These are phyloP conservation scores for Plenodomus lindquistii DNA, from an alignment of 2,329 filamentous ascomycete species.

Conservation along the genomic window DNA sequence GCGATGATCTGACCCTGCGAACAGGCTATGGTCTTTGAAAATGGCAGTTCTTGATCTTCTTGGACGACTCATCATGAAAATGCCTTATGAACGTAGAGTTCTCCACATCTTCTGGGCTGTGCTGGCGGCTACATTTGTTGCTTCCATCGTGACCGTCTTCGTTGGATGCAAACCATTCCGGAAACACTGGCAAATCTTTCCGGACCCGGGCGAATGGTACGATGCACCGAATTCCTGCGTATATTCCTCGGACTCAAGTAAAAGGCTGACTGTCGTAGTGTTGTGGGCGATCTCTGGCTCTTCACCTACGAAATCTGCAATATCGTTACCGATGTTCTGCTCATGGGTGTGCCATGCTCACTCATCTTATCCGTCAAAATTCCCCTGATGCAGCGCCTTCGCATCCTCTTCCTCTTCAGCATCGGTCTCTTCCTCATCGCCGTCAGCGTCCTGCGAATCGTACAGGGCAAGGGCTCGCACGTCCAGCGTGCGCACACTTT, in stretches of 20 bases:
- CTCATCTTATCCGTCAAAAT: constrained; percentile 16
- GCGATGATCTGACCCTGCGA: not conserved
- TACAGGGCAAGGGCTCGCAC: constrained; percentile 12
- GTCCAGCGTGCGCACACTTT: constrained; percentile 17
- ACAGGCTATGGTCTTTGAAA: constrained; percentile 21
- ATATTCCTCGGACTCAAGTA: not conserved
- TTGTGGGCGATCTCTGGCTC: constrained; percentile 24
- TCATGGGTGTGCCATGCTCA: constrained; percentile 17
- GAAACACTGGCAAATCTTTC: constrained; percentile 18
- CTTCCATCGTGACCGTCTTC: constrained; percentile 16
- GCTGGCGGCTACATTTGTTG: constrained; percentile 13
- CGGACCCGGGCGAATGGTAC: constrained; percentile 22
- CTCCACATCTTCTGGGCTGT: constrained; percentile 11
- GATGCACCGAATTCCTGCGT: not conserved
- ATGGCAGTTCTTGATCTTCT: constrained; percentile 22
- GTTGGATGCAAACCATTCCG: constrained; percentile 15
- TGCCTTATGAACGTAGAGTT: constrained; percentile 17
- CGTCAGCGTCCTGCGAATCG: constrained; percentile 19
- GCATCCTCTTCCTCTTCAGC: constrained; percentile 21
- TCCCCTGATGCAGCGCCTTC: constrained; percentile 15
- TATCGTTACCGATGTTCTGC: constrained; percentile 19
- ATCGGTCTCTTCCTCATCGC: constrained; percentile 21
- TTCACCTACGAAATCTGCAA: constrained; percentile 23
- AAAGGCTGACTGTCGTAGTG: constrained; percentile 10
- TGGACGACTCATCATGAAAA: constrained; percentile 17